These are phyloP conservation scores for Penicillium bialowiezense DNA, from an alignment of 495 filamentous ascomycete genomes.

Conservation along the genomic window DNA sequence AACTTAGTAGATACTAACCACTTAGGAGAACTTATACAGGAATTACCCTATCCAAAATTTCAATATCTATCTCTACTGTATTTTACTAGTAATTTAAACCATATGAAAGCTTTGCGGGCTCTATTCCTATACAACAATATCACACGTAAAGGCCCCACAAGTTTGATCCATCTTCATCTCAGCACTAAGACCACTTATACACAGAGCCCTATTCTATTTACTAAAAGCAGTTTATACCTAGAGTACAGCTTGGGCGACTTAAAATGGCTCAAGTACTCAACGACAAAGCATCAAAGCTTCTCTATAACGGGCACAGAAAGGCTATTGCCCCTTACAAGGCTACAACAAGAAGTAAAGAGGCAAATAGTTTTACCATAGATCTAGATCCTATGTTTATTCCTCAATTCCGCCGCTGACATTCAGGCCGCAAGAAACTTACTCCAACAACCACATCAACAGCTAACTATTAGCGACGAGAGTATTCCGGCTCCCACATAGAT, in stretches of 20 bases:
- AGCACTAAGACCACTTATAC: constrained; percentile 2
- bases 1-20: neutral
- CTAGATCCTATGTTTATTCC: constrained; percentile 13
- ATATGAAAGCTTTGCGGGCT: neutral
- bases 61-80: neutral
- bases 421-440: constrained; percentile 1
- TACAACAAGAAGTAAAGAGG: neutral
- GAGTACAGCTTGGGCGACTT: neutral
- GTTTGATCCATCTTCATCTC: constrained; percentile 7
- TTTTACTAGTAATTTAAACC: constrained; percentile 3
- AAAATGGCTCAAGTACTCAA: neutral
- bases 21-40: constrained; percentile 1
- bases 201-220: constrained; percentile 11
- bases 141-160: neutral
- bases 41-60: neutral
- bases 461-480: neutral
- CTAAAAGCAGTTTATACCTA: constrained; percentile 4
- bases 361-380: constrained; percentile 12
- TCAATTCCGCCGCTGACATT: constrained; percentile 6
- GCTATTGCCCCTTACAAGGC: neutral
- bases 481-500: neutral
- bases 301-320: neutral
- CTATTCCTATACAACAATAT: neutral
- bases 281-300: constrained; percentile 1
- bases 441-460: neutral